A percentile compares a stretch with the other conserved stretches of the same genome.
Conservation (phyloP, 176 grass and related monocot genomes). For the Pontederia crassipes region DNA sequence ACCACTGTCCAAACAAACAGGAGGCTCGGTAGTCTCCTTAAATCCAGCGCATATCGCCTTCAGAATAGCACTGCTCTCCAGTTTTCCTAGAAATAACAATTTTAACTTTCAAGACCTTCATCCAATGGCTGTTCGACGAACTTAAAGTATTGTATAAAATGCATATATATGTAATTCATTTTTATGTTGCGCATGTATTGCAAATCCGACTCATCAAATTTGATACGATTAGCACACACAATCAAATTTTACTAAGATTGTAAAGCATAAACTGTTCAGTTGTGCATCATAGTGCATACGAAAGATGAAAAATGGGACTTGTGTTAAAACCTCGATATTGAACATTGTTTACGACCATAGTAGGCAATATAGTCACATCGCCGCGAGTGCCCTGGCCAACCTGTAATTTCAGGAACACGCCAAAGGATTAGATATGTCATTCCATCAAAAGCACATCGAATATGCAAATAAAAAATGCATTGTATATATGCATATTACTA, state of each 20-base stretch:
- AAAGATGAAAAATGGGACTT: neutral
- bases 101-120: neutral
- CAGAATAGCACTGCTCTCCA: constrained; percentile 57
- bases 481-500: no score
- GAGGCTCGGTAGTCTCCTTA: constrained; percentile 71
- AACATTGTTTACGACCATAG: constrained; percentile 78
- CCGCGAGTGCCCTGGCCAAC: constrained; percentile 57
- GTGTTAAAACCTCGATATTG: constrained; percentile 58
- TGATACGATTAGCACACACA: no score
- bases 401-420: constrained; percentile 16
- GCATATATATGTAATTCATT: no score
- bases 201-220: no score
- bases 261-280: no score
- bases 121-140: neutral
- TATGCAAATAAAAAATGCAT: no score
- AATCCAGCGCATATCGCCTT: constrained; percentile 89
- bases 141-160: no score
- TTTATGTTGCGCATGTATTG: no score
- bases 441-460: no score
- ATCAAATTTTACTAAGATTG: no score
- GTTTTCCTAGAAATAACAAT: constrained; percentile 31
- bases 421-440: neutral
- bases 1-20: constrained; percentile 83
- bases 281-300: no score
- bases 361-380: constrained; percentile 85